Conservation (phyloP, 2,329 filamentous ascomycete genomes). For the Alternaria dauci region DNA sequence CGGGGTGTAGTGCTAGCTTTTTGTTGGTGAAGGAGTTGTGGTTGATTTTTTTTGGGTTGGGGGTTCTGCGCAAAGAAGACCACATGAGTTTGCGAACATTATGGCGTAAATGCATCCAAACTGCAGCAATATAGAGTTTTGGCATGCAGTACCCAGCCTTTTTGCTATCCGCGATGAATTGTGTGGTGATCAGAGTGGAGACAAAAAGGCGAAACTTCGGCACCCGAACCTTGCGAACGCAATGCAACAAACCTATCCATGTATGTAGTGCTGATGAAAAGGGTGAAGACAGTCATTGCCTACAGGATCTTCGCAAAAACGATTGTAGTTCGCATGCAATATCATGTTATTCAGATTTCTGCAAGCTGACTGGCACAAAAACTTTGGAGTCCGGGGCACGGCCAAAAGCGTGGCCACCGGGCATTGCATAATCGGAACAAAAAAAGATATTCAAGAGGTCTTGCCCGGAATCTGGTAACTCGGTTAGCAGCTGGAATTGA, state of each 20-base stretch:
- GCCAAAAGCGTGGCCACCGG: background rate
- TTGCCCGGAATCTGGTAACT: constrained; percentile 13
- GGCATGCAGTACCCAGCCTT: too few species aligned
- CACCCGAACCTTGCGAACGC: background rate
- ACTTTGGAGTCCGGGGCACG: background rate
- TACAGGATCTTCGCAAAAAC: background rate
- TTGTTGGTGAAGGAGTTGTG: background rate
- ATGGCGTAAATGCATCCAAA: too few species aligned
- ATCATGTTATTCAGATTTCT: background rate
- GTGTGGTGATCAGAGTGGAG: background rate
- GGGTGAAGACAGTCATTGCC: rapidly evolving
- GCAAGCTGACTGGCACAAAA: background rate
- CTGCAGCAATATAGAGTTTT: background rate
- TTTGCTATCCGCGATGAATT: background rate
- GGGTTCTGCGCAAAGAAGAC: background rate
- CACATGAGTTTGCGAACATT: background rate
- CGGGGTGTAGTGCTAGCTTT: background rate
- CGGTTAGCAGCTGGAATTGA: too few species aligned
- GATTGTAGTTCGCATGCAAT: background rate
- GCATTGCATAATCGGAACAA: background rate
- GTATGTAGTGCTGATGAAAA: background rate
- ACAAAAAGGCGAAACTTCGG: constrained; percentile 4
- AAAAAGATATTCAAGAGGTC: constrained; percentile 2
- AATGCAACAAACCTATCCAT: background rate
- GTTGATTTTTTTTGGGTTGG: background rate